These are phyloP conservation scores for Cyclotella atomus DNA, from an alignment of 108 stramenopile species.

Conservation along the genomic window DNA sequence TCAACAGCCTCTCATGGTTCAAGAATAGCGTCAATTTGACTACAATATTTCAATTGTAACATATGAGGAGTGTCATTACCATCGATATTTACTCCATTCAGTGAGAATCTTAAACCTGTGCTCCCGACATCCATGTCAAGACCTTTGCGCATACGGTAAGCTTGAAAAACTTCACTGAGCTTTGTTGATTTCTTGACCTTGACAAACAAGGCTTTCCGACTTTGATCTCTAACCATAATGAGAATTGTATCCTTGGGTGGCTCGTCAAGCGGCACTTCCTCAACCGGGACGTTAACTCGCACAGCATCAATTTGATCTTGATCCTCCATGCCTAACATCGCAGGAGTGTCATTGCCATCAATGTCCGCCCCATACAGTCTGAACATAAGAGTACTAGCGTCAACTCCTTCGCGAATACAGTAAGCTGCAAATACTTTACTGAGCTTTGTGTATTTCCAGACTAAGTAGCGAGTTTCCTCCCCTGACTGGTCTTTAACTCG, in stretches of 20 bases:
- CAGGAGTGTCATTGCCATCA: too few relatives aligned
- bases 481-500: too few relatives aligned
- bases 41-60: not conserved
- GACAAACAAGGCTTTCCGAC: not conserved
- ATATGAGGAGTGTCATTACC: not conserved
- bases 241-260: not conserved
- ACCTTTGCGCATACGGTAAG: not conserved
- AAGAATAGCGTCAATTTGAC: not conserved
- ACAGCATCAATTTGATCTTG: conserved; percentile 68
- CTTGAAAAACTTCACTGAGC: not conserved
- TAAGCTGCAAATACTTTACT: too few relatives aligned
- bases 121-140: not conserved
- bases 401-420: too few relatives aligned
- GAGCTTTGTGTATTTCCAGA: too few relatives aligned
- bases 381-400: too few relatives aligned
- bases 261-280: conserved; percentile 9
- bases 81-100: not conserved
- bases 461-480: too few relatives aligned
- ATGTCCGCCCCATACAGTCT: too few relatives aligned
- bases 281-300: conserved; percentile 47
- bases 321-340: conserved; percentile 56
- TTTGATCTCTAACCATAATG: not conserved
- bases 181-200: not conserved
- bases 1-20: not conserved
- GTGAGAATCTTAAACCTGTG: not conserved